phyloP scores from a whole-genome alignment of 1,284 basidiomycete species.

The Microstroma glucosiphilum region DNA sequence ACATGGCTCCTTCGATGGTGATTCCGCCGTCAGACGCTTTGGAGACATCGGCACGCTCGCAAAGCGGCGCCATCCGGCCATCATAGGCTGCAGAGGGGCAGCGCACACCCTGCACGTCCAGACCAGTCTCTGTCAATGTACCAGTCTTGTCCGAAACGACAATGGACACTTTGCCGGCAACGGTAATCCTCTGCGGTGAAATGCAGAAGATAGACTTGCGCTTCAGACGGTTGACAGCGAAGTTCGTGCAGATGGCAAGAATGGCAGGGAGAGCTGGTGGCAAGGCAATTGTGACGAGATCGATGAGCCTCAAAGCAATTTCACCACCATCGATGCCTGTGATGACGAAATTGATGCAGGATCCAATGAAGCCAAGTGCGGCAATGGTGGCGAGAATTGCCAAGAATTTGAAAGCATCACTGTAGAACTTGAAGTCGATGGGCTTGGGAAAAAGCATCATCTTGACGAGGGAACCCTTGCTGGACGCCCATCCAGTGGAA shows the following conservation, averaged over 20 bases:
- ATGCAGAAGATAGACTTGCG: conserved; percentile 21
- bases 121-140: conserved; percentile 23
- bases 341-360: conserved; percentile 22
- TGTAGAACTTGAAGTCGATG: conserved; percentile 24
- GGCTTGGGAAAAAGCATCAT: conserved; percentile 30
- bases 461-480: conserved; percentile 25
- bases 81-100: background rate
- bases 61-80: conserved; percentile 14
- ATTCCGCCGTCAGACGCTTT: too few species aligned
- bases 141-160: conserved; percentile 31
- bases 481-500: conserved; percentile 25
- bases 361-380: conserved; percentile 20
- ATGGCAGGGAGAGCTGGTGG: conserved; percentile 23
- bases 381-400: conserved; percentile 20
- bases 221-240: conserved; percentile 20
- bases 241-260: conserved; percentile 20
- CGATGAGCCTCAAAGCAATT: conserved; percentile 24
- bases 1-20: conserved; percentile 18
- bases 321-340: conserved; percentile 24
- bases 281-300: conserved; percentile 24
- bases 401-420: conserved; percentile 22
- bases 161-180: conserved; percentile 23
- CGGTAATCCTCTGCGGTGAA: conserved; percentile 28
- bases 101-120: conserved; percentile 23
- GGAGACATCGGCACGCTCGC: background rate